Evolutionary conservation across 768 basidiomycete genomes (phyloP), one percentile per base, ranked within the genome.

Genomic region (Termitomyces sp.): DNA sequence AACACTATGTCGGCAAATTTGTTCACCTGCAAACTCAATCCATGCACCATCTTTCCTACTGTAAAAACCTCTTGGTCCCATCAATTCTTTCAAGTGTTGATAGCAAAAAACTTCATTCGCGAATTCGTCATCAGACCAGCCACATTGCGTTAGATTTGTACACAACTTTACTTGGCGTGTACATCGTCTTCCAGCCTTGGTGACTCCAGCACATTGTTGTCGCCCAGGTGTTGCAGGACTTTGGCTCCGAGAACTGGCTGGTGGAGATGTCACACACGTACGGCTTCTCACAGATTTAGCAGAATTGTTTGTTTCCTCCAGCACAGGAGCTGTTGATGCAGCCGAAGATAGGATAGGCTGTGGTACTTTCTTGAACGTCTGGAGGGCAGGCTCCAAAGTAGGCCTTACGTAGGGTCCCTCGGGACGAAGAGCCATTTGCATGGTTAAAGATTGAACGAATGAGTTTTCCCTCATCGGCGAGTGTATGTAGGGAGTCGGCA

Each of bases 131-230:
- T 57, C 8, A 38, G 45, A 37, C 43, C 67, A 69, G 40, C 74
- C 74, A 40, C 77, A 71, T 45, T 71, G 60, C 20, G 61, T 65
- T 25, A 50, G 17, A 69, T 66, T 37, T 68, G 65, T 36, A 5
- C 77, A 75, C 12, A 76, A 66, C 65, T 85, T 88, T 42, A 91
- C 81, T 62, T 73, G 77, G 58, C 88, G 82, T 43, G 74, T 78
- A 66, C 92, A 94, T 40, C 73, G 83, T 64, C 81, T 83, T 10
- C 84, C 87, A 14, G 81, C 75, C 68, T 84, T 85, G n/a, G 89
- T 92, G 42, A 80, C 73, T 5, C 84, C 88, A 61, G 77, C 77
- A 67, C 91, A 93, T 66, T 84, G 89, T 66, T 83, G 88, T 14
- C 76, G 74, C n/a, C 40, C 48, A 20, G 59, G 43, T n/a, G 47